These are phyloP conservation scores for Boletus sp. DNA, from an alignment of 768 basidiomycete species.

Conservation along the genomic window DNA sequence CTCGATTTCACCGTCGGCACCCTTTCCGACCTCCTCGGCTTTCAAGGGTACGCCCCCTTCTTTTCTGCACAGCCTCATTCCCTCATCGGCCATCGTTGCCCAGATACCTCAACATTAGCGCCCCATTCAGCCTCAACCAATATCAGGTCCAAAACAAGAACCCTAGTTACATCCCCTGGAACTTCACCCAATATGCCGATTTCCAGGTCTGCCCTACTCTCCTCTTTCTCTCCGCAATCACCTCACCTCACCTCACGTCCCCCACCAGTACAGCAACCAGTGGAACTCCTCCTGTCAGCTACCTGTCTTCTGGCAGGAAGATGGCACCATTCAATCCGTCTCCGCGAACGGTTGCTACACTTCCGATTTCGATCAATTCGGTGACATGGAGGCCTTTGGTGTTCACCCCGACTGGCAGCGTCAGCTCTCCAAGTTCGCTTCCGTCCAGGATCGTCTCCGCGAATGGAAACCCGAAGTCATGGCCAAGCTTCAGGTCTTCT, in stretches of 20 bases:
- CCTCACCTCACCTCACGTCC: neutral
- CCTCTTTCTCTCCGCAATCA: neutral
- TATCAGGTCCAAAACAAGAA: constrained; percentile 71
- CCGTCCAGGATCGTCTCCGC: constrained; percentile 91
- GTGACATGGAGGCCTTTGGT: constrained; percentile 97
- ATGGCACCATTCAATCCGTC: constrained; percentile 54
- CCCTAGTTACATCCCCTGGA: constrained; percentile 80
- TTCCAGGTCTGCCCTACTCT: constrained; percentile 51
- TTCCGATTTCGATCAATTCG: constrained; percentile 93
- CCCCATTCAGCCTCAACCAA: constrained; percentile 76
- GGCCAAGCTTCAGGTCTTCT: constrained; percentile 71
- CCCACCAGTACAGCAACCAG: constrained; percentile 53
- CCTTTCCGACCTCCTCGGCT: constrained; percentile 84
- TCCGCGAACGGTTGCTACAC: constrained; percentile 65
- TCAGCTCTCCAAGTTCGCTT: constrained; percentile 92
- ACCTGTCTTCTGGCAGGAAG: constrained; percentile 78
- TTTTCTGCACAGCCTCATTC: constrained; percentile 3
- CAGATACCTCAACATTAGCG: constrained; percentile 70
- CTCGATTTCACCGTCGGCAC: constrained; percentile 93
- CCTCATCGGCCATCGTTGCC: constrained; percentile 11
- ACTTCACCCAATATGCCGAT: constrained; percentile 79
- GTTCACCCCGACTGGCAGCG: constrained; percentile 93
- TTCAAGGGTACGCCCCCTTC: constrained; percentile 58
- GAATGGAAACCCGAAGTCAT: constrained; percentile 86
- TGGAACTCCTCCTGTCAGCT: constrained; percentile 73